These are phyloP conservation scores for Phytophthora citricola DNA, from an alignment of 352 stramenopile species.

Conservation along the genomic window DNA sequence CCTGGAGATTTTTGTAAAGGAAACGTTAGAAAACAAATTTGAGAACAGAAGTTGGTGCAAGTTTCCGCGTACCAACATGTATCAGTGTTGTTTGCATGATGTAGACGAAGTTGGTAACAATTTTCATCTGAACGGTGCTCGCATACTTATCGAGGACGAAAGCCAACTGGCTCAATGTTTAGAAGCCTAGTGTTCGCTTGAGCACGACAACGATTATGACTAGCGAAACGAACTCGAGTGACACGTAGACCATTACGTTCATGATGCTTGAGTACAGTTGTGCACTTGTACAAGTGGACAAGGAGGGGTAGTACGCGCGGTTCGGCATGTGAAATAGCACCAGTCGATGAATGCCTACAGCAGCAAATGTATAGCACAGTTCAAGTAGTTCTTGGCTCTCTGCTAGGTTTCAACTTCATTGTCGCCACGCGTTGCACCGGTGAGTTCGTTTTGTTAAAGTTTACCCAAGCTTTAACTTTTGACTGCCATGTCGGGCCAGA, in stretches of 20 bases:
- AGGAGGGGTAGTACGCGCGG: neutral
- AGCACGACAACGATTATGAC: neutral
- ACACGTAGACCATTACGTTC: neutral
- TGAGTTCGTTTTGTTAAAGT: no score
- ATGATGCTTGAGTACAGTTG: neutral
- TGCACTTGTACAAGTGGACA: neutral
- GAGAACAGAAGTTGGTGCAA: neutral
- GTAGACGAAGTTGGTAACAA: neutral
- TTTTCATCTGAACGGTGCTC: neutral
- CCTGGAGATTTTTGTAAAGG: no score
- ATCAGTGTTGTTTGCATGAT: neutral
- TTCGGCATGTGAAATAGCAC: neutral
- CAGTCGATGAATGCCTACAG: neutral
- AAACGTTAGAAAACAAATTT: no score
- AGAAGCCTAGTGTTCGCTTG: neutral
- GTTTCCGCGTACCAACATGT: neutral
- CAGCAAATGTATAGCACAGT: no score
- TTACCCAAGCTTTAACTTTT: neutral
- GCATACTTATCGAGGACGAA: neutral
- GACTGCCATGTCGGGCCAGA: neutral
- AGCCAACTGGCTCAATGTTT: neutral
- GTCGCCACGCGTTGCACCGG: no score
- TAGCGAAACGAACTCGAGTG: neutral
- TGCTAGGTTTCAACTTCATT: no score
- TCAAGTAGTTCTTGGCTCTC: no score